phyloP scores from a whole-genome alignment of 208 protist species.

The Leishmania turanica region DNA sequence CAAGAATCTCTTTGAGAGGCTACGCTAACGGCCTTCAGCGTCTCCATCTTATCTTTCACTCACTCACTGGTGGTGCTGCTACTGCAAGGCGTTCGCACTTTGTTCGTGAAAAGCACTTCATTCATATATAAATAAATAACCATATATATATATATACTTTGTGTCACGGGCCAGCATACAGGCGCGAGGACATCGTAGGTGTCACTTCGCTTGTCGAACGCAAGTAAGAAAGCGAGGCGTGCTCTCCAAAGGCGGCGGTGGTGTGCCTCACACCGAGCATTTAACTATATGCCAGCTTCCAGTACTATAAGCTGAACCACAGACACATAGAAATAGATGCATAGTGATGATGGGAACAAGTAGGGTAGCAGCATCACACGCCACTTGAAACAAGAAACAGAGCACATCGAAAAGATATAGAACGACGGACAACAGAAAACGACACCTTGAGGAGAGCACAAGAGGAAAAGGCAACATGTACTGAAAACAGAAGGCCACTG shows the following conservation, averaged over 20 bases:
- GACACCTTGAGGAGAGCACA: not conserved
- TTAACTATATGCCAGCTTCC: not conserved
- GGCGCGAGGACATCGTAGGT: not conserved
- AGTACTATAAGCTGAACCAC: not conserved
- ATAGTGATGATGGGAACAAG: not conserved
- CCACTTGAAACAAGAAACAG: not conserved
- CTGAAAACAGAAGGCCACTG: not conserved
- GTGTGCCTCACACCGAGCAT: not conserved
- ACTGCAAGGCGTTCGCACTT: not conserved
- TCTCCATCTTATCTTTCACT: too few relatives aligned
- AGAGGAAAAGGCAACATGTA: not conserved
- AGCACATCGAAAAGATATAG: conserved; percentile 8
- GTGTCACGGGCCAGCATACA: too few relatives aligned
- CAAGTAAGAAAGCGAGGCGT: not conserved
- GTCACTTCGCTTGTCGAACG: not conserved
- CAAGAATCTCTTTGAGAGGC: not conserved
- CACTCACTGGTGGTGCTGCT: not conserved
- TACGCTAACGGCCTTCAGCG: not conserved
- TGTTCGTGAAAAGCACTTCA: not conserved
- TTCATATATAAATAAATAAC: not conserved
- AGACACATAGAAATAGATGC: not conserved
- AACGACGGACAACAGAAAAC: not conserved
- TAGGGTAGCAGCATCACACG: not conserved
- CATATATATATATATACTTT: not conserved
- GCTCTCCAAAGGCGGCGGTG: not conserved